Conservation (phyloP, 306 rosid genomes). For the Cucumis hystrix region DNA sequence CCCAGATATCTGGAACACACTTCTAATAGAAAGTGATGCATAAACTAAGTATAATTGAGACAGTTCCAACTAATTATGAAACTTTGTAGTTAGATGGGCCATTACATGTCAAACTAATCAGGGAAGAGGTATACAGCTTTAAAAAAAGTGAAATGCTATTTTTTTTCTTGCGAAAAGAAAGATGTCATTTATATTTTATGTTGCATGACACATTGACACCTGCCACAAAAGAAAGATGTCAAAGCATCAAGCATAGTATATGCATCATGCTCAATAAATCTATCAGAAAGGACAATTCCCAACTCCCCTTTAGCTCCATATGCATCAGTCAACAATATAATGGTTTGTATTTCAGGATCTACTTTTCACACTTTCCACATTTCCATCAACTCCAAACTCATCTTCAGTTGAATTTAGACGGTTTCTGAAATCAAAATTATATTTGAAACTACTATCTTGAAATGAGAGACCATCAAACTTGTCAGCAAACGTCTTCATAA, state of each 20-base stretch:
- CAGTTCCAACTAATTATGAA: not conserved
- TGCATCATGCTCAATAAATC: conserved; percentile 92
- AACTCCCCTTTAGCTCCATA: conserved; percentile 98
- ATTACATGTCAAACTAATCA: not conserved
- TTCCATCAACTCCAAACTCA: conserved; percentile 29
- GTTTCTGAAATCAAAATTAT: conserved; percentile 61
- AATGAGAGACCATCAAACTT: conserved; percentile 71
- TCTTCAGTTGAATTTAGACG: conserved; percentile 40
- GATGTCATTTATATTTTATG: not conserved
- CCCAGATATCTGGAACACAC: not conserved
- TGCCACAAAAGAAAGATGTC: conserved; percentile 7
- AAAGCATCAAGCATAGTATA: conserved; percentile 85
- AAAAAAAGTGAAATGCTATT: too few relatives aligned
- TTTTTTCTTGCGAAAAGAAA: not conserved
- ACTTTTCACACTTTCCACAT: conserved; percentile 31
- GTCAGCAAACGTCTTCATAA: conserved; percentile 80
- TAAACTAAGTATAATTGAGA: not conserved
- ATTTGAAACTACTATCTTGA: conserved; percentile 57
- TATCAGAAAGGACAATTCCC: conserved; percentile 81
- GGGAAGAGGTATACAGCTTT: not conserved
- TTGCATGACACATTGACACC: not conserved
- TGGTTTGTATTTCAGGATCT: conserved; percentile 67
- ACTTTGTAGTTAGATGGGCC: not conserved
- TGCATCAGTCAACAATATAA: conserved; percentile 70
- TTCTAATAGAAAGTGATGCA: not conserved